These are phyloP conservation scores for Fistulifera pelliculosa DNA, from an alignment of 108 stramenopile genomes.

Conservation along the genomic window DNA sequence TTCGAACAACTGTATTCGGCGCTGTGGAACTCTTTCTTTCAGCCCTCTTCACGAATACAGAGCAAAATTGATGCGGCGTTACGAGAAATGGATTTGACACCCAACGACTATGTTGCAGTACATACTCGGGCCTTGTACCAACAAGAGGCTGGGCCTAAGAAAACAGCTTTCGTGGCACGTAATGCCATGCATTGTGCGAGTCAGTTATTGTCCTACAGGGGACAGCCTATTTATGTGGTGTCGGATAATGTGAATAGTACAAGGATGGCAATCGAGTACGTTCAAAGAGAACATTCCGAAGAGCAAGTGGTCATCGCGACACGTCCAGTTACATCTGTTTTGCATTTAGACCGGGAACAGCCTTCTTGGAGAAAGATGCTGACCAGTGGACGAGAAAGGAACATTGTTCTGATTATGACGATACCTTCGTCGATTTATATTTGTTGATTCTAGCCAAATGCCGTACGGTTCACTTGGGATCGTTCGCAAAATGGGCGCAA, in stretches of 20 bases:
- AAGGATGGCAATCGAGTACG: background rate
- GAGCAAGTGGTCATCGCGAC: background rate
- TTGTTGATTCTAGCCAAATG: conserved; percentile 15
- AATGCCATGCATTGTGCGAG: conserved; percentile 37
- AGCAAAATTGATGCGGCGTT: conserved; percentile 16
- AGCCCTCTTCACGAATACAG: conserved; percentile 31
- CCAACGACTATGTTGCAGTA: conserved; percentile 27
- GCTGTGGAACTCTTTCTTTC: conserved; percentile 34
- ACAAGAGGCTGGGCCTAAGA: conserved; percentile 4
- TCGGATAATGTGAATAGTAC: conserved; percentile 16
- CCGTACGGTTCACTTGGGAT: too few relatives aligned
- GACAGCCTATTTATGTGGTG: conserved; percentile 10
- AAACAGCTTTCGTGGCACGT: background rate
- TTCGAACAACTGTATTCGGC: conserved; percentile 17
- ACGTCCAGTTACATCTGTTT: background rate
- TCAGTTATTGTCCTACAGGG: conserved; percentile 6
- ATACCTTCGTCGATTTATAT: conserved; percentile 40
- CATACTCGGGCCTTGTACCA: conserved; percentile 41
- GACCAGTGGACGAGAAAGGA: background rate
- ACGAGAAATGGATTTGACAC: conserved; percentile 14
- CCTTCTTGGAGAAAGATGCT: conserved; percentile 1
- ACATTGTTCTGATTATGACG: conserved; percentile 20
- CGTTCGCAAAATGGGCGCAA: too few relatives aligned
- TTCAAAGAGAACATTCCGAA: background rate
- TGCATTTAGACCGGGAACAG: conserved; percentile 33